phyloP scores from a whole-genome alignment of 805 yeast genomes.

The Candida ovalis region DNA sequence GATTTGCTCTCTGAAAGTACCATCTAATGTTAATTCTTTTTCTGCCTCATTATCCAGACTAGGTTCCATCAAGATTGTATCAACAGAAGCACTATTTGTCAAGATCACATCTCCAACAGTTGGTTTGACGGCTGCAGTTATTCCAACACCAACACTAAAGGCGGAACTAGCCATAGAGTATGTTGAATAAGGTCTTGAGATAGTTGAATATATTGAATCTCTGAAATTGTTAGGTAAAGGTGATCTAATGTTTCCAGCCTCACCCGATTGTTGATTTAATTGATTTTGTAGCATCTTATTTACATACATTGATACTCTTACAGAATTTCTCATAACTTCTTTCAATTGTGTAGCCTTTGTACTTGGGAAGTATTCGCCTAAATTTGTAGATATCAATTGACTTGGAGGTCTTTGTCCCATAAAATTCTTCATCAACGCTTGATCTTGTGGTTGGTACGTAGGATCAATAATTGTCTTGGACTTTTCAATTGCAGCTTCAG shows the following conservation, averaged over 20 bases:
- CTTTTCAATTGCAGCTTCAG: constrained; percentile 25
- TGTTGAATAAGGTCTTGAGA: constrained; percentile 18
- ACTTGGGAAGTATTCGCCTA: constrained; percentile 89
- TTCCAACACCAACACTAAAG: constrained; percentile 28
- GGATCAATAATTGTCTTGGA: constrained; percentile 9
- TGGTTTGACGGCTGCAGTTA: constrained; percentile 31
- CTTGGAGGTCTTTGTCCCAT: constrained; percentile 93
- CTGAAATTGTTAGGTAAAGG: constrained; percentile 2
- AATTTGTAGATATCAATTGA: constrained; percentile 82
- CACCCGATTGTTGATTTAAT: constrained; percentile 4
- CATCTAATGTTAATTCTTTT: background rate
- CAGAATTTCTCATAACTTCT: constrained; percentile 79
- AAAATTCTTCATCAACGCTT: constrained; percentile 39
- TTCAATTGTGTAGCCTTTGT: constrained; percentile 68
- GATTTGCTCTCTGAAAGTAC: background rate
- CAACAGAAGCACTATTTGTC: constrained; percentile 53
- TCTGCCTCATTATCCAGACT: constrained; percentile 19
- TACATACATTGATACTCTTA: constrained; percentile 61
- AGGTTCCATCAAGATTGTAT: constrained; percentile 28
- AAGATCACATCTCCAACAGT: constrained; percentile 65
- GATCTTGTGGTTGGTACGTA: background rate
- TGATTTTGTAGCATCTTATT: constrained; percentile 17
- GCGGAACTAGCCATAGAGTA: constrained; percentile 26
- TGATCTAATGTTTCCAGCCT: background rate
- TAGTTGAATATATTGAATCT: constrained; percentile 23